Percentiles rank a stretch among this genome's conserved stretches.
phyloP scores from a whole-genome alignment of 192 early-diverging fungal genomes.

The Podila epigama region DNA sequence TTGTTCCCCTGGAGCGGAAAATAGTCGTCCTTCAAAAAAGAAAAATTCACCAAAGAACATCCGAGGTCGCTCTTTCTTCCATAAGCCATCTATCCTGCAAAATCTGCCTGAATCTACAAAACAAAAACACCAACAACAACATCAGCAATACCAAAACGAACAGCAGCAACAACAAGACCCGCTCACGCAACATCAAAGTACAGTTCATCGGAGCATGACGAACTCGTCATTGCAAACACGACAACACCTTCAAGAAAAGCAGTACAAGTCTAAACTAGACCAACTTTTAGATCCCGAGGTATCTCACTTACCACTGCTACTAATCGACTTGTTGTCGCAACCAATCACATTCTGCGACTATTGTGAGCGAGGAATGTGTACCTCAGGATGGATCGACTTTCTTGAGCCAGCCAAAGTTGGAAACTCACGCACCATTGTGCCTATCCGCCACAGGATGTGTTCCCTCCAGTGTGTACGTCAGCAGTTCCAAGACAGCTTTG shows the following conservation, averaged over 20 bases:
- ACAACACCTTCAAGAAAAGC: not conserved
- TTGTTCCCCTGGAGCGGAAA: not conserved
- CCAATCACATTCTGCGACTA: conserved; percentile 33
- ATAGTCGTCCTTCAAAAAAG: not conserved
- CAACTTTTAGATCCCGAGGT: conserved; percentile 27
- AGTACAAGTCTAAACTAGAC: conserved; percentile 10
- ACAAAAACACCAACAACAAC: not conserved
- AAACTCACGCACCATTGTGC: conserved; percentile 23
- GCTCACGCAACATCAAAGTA: no score
- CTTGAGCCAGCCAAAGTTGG: conserved; percentile 37
- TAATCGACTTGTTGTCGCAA: conserved; percentile 17
- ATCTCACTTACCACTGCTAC: conserved; percentile 13
- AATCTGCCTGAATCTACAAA: not conserved
- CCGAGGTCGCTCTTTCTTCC: not conserved
- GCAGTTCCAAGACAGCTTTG: conserved; percentile 39
- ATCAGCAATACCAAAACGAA: not conserved
- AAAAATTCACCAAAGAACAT: not conserved
- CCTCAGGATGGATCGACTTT: conserved; percentile 42
- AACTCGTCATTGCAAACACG: not conserved
- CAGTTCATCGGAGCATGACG: no score
- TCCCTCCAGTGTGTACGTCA: conserved; percentile 29
- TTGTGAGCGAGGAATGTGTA: conserved; percentile 33
- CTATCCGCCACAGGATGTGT: conserved; percentile 38
- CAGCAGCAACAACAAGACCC: no score
- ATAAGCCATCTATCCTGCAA: not conserved